These are phyloP conservation scores for Penicillium sp. DNA, from an alignment of 2,329 filamentous ascomycete genomes.

Conservation along the genomic window DNA sequence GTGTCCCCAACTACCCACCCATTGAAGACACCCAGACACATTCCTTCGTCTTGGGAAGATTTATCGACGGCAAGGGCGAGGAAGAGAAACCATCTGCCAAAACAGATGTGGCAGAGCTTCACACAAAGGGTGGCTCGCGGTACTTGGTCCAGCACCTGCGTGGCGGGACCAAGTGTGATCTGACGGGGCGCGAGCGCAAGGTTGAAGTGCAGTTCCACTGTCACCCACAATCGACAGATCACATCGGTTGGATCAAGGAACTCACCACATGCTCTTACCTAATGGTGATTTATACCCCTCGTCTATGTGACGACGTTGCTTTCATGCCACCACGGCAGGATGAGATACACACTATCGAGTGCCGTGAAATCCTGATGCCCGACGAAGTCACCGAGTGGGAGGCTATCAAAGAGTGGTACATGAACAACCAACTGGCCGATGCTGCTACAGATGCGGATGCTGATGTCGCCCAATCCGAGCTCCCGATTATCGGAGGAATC, in stretches of 20 bases:
- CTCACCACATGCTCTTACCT: constrained; percentile 86
- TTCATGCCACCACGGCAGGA: constrained; percentile 80
- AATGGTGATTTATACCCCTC: constrained; percentile 88
- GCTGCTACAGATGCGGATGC: constrained; percentile 20
- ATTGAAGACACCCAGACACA: constrained; percentile 72
- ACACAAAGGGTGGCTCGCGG: constrained; percentile 77
- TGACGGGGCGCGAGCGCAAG: constrained; percentile 76
- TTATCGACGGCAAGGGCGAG: constrained; percentile 33
- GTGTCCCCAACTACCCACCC: constrained; percentile 67
- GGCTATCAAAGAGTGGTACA: constrained; percentile 36
- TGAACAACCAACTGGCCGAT: constrained; percentile 36
- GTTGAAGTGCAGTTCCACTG: constrained; percentile 81
- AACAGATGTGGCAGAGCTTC: constrained; percentile 61
- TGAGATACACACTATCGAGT: constrained; percentile 73
- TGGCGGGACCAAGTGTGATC: constrained; percentile 79
- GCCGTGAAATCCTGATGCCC: constrained; percentile 66
- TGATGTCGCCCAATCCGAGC: constrained; percentile 23
- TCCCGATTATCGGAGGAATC: constrained; percentile 56
- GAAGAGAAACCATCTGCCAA: constrained; percentile 33
- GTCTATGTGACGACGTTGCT: constrained; percentile 81
- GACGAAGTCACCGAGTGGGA: constrained; percentile 54
- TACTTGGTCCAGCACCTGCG: constrained; percentile 82
- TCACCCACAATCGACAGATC: constrained; percentile 70
- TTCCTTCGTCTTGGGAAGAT: constrained; percentile 74
- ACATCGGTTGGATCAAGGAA: constrained; percentile 91